Base-by-base conservation (phyloP, 306 rosid species). In the Quercus cerris region DNA sequence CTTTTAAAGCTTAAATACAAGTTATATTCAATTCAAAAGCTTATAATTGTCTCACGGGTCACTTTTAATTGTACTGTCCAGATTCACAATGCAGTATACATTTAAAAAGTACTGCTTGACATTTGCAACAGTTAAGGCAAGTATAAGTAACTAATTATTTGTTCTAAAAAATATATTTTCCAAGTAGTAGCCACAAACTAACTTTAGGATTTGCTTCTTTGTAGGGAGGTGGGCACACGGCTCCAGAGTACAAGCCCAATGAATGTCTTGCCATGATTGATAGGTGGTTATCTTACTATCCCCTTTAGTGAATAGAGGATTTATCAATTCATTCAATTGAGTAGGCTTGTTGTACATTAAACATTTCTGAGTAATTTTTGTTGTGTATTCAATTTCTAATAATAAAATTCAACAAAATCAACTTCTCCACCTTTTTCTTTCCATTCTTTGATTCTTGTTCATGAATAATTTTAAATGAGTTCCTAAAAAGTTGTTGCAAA, bases 111-210 rank as follows among this genome's bases (percentile, higher is more conserved):
- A 62, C 49, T 22, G 46, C n/a, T 4, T 83, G 74, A 83, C 84
- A 41, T 84, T 56, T 86, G 87, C 85, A 7, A 84, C 90, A 6
- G 69, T 86, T 2, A 86, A 86, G 90, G 90, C 71, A 77, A 56
- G 87, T 28, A 64, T 56, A 27, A 27, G 56, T 12, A 33, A 49
- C 41, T 71, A n/a, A n/a, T 41, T 12, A 5, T 57, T 35, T 58
- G 58, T 18, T 44, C 3, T 33, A 54, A 33, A 33, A 33, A 33
- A 5, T 33, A 33, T 33, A 33, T 33, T 33, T 33, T 33, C 38
- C 6, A 33, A 33, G 38, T 33, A 33, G 38, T 33, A 33, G 38
- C 38, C 38, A 33, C 38, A 33, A 33, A 7, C 38, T 33, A 33
- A 33, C 38, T 33, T 7, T 33, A 33, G 38, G 38, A 33, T 33